A percentile compares a stretch with the other conserved stretches of the same genome.
Conservation (phyloP, 257 asterid genomes). For the Nicotiana tabacum region DNA sequence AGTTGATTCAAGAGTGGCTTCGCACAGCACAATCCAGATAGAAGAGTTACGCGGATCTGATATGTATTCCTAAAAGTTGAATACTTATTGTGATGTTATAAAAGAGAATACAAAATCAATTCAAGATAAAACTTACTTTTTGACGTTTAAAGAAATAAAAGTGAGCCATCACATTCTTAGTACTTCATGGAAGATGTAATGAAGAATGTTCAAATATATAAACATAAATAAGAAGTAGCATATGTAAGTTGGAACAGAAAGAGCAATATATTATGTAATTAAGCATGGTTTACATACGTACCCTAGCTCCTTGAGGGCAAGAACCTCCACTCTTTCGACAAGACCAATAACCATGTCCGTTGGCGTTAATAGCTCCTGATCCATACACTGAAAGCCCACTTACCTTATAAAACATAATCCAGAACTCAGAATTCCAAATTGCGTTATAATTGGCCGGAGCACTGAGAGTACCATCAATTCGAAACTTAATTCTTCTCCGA, state of each 20-base stretch:
- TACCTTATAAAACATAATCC: conserved; percentile 62
- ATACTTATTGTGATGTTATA: not conserved
- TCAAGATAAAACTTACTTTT: not conserved
- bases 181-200: no score
- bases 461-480: conserved; percentile 48
- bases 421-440: conserved; percentile 42
- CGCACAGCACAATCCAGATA: no score
- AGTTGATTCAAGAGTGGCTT: no score
- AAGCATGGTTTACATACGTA: not conserved
- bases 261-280: no score
- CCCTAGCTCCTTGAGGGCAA: conserved; percentile 71
- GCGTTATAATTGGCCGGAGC: conserved; percentile 45
- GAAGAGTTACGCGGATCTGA: not conserved
- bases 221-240: not conserved
- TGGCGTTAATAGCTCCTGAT: conserved; percentile 52
- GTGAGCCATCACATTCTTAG: not conserved
- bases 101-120: not conserved
- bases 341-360: conserved; percentile 48
- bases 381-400: conserved; percentile 44
- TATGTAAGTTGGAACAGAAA: not conserved
- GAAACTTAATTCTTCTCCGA: conserved; percentile 37
- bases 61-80: not conserved
- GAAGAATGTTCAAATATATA: no score
- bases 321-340: conserved; percentile 30
- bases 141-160: not conserved